Conservation (phyloP, 2,329 filamentous ascomycete genomes). For the Cadophora gregata region DNA sequence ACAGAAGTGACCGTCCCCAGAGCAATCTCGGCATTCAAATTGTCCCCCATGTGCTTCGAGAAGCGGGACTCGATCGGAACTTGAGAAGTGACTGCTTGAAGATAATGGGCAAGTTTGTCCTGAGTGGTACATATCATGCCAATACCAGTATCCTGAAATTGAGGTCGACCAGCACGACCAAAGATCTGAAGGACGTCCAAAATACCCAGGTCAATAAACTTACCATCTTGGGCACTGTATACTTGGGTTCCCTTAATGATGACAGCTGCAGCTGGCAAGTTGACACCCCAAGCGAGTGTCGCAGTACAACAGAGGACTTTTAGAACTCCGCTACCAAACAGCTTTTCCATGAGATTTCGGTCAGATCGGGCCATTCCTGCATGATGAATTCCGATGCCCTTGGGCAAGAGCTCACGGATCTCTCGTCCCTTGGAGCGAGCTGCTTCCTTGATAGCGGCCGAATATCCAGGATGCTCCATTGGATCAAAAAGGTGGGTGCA, state of each 20-base stretch:
- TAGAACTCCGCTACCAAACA: conserved; percentile 90
- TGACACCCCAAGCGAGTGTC: conserved; percentile 98
- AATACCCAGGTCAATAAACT: conserved; percentile 95
- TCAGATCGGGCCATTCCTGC: conserved; percentile 96
- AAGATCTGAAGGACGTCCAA: conserved; percentile 98
- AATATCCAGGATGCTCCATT: conserved; percentile 76
- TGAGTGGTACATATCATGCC: conserved; percentile 97
- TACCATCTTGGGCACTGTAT: conserved; percentile 95
- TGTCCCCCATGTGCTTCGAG: conserved; percentile 91
- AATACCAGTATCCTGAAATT: conserved; percentile 97
- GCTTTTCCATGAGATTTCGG: conserved; percentile 90
- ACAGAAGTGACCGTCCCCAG: conserved; percentile 95
- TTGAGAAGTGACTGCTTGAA: conserved; percentile 92
- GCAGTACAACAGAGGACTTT: conserved; percentile 98
- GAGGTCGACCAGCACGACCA: conserved; percentile 94
- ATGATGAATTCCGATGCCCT: conserved; percentile 94
- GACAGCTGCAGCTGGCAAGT: conserved; percentile 93
- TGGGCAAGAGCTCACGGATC: conserved; percentile 84
- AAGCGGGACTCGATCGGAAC: conserved; percentile 98
- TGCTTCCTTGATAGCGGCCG: conserved; percentile 81
- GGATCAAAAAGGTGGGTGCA: conserved; percentile 86
- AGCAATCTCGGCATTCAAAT: conserved; percentile 93
- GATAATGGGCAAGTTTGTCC: conserved; percentile 91
- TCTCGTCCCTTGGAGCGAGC: conserved; percentile 86
- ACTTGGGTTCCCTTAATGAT: conserved; percentile 98